A percentile compares a stretch with the other conserved stretches of the same genome.
phyloP scores from a whole-genome alignment of 2,329 filamentous ascomycete genomes.

The Phialophora macrospora region DNA sequence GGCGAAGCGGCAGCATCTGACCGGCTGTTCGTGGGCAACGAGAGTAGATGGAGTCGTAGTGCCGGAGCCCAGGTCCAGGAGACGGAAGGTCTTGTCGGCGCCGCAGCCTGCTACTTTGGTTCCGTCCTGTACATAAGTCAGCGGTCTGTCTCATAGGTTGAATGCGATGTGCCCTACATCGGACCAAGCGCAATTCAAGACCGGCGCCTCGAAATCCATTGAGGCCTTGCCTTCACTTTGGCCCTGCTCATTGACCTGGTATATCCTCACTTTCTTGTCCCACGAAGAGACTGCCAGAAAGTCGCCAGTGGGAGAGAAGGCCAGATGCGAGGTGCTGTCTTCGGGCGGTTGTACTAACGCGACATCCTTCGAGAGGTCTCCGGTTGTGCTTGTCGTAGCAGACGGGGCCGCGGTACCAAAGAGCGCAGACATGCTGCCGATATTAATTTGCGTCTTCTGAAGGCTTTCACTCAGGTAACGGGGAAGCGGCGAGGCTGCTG shows the following conservation, averaged over 20 bases:
- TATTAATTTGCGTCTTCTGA: neutral
- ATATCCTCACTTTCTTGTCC: conserved; percentile 98
- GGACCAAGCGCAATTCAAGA: conserved; percentile 59
- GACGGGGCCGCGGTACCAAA: conserved; percentile 60
- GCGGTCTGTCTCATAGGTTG: neutral
- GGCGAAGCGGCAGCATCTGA: conserved; percentile 78
- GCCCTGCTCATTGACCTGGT: conserved; percentile 80
- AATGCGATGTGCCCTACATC: neutral
- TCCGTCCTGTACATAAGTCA: conserved; percentile 69
- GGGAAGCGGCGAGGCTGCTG: neutral
- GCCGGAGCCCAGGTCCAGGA: conserved; percentile 77
- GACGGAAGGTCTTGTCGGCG: conserved; percentile 86
- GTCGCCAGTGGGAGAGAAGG: conserved; percentile 77
- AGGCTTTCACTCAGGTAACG: neutral
- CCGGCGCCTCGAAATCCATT: conserved; percentile 84
- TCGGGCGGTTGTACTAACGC: conserved; percentile 76
- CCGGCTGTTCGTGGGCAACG: conserved; percentile 76
- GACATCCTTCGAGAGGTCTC: conserved; percentile 89
- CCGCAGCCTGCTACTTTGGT: conserved; percentile 84
- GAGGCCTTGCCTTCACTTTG: conserved; percentile 81
- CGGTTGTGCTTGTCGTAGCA: conserved; percentile 72
- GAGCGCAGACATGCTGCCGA: conserved; percentile 63
- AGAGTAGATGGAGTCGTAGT: conserved; percentile 60
- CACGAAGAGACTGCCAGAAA: conserved; percentile 90
- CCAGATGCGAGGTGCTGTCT: conserved; percentile 86